Base-by-base conservation (phyloP, 495 filamentous ascomycete species). In the Annulohypoxylon bovei region DNA sequence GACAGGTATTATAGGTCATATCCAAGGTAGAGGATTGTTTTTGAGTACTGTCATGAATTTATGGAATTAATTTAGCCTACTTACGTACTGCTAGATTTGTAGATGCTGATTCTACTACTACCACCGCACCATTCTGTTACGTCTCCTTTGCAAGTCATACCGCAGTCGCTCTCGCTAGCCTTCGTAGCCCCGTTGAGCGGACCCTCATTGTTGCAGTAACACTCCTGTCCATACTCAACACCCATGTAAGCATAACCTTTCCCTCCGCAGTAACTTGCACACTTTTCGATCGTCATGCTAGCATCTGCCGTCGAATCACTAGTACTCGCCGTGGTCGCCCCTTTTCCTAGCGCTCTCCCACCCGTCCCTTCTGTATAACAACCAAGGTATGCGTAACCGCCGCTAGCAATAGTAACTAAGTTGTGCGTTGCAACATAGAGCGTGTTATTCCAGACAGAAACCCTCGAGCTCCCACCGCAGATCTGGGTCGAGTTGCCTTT, bases 281-380 rank as follows among this genome's bases (percentile, higher is more conserved):
- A 82, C 37, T 61, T 59, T 28, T 78, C 76, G 14, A 81, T 62
- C 0, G 78, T 82, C 66, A 78, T 74, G 33, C 32, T 58, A 11
- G 53, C 49, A 12, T 42, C 14, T 9, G 30, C 47, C 1, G 68
- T 72, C 57, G 62, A 76, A 14, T 6, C 57, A 49, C 68, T 58
- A 16, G 39, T 56, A 25, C 37, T 56, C 3, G 28, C 9, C 37
- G 27, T 20, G 35, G 42, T 50, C 1, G 61, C 2, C n/a, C 55
- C 53, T 16, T 35, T 63, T 6, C 50, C 64, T 4, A 79, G 50
- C n/a, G 75, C 75, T 53, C 73, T 64, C 2, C 40, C 70, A 25
- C 22, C 70, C 2, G 58, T 73, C 18, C 57, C 72, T 47, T 72
- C 70, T 6, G 55, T 64, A 46, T 68, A 72, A 27, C 70, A 72